These are phyloP conservation scores for Teunomyces cretensis DNA, from an alignment of 805 yeast species.

Conservation along the genomic window DNA sequence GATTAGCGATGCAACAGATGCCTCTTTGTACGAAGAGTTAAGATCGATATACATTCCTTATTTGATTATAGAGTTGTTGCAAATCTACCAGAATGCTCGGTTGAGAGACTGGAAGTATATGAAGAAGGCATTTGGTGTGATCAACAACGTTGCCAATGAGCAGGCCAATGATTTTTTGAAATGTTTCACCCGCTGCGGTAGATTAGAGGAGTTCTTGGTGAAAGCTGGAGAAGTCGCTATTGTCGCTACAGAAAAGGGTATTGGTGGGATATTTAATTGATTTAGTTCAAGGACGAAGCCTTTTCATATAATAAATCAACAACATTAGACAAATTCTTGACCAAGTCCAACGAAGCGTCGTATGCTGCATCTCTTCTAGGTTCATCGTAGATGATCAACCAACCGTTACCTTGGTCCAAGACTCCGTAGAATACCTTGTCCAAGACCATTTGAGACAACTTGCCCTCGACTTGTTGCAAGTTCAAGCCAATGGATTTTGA, in stretches of 20 bases:
- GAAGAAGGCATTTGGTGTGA: slow-evolving; percentile 55
- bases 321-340: slow-evolving; percentile 81
- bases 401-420: slow-evolving; percentile 96
- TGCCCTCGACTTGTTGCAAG: slow-evolving; percentile 86
- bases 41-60: slow-evolving; percentile 73
- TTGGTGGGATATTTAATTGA: slow-evolving; percentile 30
- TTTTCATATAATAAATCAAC: slow-evolving; percentile 92
- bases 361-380: slow-evolving; percentile 87
- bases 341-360: slow-evolving; percentile 80
- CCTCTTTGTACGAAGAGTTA: slow-evolving; percentile 47
- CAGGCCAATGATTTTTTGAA: slow-evolving; percentile 54
- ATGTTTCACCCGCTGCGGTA: slow-evolving; percentile 58
- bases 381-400: slow-evolving; percentile 89
- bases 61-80: slow-evolving; percentile 64
- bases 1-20: slow-evolving; percentile 27
- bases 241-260: slow-evolving; percentile 45
- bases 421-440: slow-evolving; percentile 96
- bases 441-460: slow-evolving; percentile 92
- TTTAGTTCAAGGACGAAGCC: slow-evolving; percentile 76
- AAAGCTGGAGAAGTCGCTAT: slow-evolving; percentile 60
- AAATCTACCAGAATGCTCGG: slow-evolving; percentile 43
- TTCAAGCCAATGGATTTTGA: slow-evolving; percentile 87
- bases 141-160: slow-evolving; percentile 69
- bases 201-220: slow-evolving; percentile 52
- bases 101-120: slow-evolving; percentile 45